phyloP scores from a whole-genome alignment of 257 asterid species.

The Nicotiana knightiana region DNA sequence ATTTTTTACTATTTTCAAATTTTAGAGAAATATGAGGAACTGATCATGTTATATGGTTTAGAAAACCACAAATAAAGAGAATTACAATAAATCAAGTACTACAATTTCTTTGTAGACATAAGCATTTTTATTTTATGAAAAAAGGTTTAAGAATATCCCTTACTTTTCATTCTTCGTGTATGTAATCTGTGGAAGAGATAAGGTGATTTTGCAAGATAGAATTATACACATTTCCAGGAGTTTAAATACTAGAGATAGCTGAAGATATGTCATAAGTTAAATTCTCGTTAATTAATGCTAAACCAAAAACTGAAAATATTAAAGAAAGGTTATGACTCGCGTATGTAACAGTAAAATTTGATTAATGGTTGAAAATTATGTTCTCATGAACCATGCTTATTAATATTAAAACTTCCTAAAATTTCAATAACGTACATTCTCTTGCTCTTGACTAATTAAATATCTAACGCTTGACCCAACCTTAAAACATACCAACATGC shows the following conservation, averaged over 20 bases:
- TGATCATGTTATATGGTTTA: too few relatives aligned
- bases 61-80: background rate
- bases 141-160: background rate
- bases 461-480: background rate
- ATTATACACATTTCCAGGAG: background rate
- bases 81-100: background rate
- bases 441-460: background rate
- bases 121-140: too few relatives aligned
- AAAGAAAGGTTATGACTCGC: background rate
- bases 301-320: background rate
- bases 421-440: background rate
- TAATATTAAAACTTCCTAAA: background rate
- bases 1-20: background rate
- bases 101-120: background rate
- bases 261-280: background rate
- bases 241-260: background rate
- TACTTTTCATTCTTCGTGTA: background rate
- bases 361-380: background rate
- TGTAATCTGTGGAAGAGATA: background rate
- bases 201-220: background rate
- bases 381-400: background rate
- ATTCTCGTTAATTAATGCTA: background rate
- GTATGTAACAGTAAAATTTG: background rate
- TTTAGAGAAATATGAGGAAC: background rate
- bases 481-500: too few relatives aligned